Evolutionary conservation across 1,284 basidiomycete genomes (phyloP), one percentile per base, ranked within the genome.

Genomic region (Rhodotorula sp.): DNA sequence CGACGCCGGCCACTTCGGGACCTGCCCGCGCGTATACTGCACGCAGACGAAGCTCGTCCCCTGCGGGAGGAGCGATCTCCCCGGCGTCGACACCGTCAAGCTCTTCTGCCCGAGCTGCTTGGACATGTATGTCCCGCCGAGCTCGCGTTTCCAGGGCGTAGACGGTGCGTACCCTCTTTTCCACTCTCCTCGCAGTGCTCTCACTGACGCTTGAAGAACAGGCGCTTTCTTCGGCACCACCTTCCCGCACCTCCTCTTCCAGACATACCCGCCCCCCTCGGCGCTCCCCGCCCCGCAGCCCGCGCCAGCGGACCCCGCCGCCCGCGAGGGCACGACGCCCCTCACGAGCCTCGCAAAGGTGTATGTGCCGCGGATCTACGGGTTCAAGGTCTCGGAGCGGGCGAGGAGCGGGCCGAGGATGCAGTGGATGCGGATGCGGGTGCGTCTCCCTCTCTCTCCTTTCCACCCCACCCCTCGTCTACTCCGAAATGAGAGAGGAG

Each of bases 171-270:
- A 21, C 53, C 48, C 37, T 6, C 74, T 29, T 66, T 63, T 51
- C 34, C 8, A 41, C 55, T 37, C 50, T 19, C 25, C 32, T 22
- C 1, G 8, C 22, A 12, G 25, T 27, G 19, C 39, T 13, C 57
- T 3, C 9, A 15, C 17, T 22, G 21, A 39, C 44, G 27, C 50
- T 17, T n/a, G 27, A 22, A 10, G 71, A 69, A 54, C 80, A 97
- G 94, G 94, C 69, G 96, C 97, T 29, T 99, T 97, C 84, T 99
- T 99, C 83, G 97, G 97, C 34, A 98, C 97, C 0, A 98, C 97
- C 15, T 99, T 99, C 82, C 88, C 96, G 0, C 94, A 98, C 79
- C 86, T 99, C 44, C 93, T 99, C 83, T 98, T 98, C 85, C 95
- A 98, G 81, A 94, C 91, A 74, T 99, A 97, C 84, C 73, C 66